Evolutionary conservation across 208 protist genomes (phyloP).

Genomic region (Leishmania turanica): DNA sequence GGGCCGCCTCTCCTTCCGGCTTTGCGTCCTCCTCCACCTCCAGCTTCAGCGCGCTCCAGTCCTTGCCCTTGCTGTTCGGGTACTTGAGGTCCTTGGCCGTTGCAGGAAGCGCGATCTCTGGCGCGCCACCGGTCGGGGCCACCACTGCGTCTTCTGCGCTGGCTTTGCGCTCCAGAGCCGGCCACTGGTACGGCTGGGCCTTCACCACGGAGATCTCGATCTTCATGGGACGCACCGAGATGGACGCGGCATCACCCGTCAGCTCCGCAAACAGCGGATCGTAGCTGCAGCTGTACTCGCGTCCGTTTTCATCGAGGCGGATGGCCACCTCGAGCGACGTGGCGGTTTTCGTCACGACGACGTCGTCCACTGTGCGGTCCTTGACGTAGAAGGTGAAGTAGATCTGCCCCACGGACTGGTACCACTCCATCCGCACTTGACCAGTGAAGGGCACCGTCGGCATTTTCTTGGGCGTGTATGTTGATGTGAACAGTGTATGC

Average conservation of each 20-base stretch:
- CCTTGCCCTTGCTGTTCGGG: conserved; percentile 84
- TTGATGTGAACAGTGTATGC: background rate
- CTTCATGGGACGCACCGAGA: conserved; percentile 86
- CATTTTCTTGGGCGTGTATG: conserved; percentile 14
- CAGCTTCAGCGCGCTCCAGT: conserved; percentile 79
- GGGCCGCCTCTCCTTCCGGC: conserved; percentile 88
- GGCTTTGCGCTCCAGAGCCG: conserved; percentile 52
- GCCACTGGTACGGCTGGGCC: conserved; percentile 67
- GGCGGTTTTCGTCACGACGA: conserved; percentile 42
- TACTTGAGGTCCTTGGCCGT: conserved; percentile 63
- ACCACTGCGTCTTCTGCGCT: conserved; percentile 2
- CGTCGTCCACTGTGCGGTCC: conserved; percentile 56
- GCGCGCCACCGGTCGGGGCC: conserved; percentile 4
- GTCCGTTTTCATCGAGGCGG: conserved; percentile 56
- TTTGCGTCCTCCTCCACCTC: conserved; percentile 88
- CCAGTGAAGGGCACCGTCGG: conserved; percentile 52
- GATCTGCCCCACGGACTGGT: conserved; percentile 70
- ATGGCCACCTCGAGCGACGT: conserved; percentile 60
- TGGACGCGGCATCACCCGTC: conserved; percentile 19
- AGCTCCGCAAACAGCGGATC: conserved; percentile 71
- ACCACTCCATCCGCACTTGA: conserved; percentile 88
- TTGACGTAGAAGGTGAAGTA: conserved; percentile 91
- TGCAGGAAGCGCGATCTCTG: conserved; percentile 18
- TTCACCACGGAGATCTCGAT: conserved; percentile 79
- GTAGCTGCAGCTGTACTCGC: conserved; percentile 70